These are phyloP conservation scores for Leccinellum rugosiceps DNA, from an alignment of 768 basidiomycete species.

Conservation along the genomic window DNA sequence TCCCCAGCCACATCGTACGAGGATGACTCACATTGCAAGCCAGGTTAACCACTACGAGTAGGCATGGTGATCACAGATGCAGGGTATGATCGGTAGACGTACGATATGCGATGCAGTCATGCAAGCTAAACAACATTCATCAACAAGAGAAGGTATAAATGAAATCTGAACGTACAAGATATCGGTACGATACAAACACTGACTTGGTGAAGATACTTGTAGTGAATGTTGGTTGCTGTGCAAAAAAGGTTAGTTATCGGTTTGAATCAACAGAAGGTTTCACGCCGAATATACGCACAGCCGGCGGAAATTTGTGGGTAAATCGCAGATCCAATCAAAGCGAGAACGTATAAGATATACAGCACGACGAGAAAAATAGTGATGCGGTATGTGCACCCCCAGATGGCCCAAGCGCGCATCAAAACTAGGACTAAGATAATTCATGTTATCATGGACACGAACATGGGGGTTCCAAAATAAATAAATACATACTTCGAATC, in stretches of 20 bases:
- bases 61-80: neutral
- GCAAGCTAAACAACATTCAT: neutral
- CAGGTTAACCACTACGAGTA: slow-evolving; percentile 6
- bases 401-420: slow-evolving; percentile 20
- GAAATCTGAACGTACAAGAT: neutral
- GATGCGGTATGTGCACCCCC: slow-evolving; percentile 12
- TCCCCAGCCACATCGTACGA: neutral
- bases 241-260: neutral
- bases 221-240: neutral
- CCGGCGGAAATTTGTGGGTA: neutral
- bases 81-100: neutral
- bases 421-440: slow-evolving; percentile 16
- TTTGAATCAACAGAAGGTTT: neutral
- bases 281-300: neutral
- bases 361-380: neutral
- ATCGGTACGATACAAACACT: neutral
- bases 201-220: neutral
- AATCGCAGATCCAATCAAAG: neutral
- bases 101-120: slow-evolving; percentile 3
- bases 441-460: neutral
- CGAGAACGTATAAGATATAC: slow-evolving; percentile 7
- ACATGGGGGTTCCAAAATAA: neutral
- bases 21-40: slow-evolving; percentile 2
- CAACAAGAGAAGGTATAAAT: neutral
- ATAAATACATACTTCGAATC: neutral